phyloP scores from a whole-genome alignment of 2,329 filamentous ascomycete genomes.

The Scytalidium lignicola region DNA sequence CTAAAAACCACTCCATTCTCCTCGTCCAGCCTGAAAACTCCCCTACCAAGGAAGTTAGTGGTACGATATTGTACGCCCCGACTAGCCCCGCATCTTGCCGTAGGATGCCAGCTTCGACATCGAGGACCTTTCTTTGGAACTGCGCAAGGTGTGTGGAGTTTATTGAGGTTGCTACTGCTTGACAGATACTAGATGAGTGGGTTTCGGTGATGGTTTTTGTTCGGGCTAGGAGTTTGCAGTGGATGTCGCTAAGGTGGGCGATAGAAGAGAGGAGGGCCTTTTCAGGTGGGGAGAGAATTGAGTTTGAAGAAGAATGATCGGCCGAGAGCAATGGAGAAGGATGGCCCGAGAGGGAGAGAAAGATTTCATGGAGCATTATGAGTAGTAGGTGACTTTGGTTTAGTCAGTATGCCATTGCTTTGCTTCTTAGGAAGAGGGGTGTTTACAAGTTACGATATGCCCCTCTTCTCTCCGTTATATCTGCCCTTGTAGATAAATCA shows the following conservation, averaged over 20 bases:
- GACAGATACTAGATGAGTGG: conserved; percentile 78
- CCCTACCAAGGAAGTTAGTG: conserved; percentile 74
- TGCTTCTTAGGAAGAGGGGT: background rate
- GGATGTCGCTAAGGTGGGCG: conserved; percentile 71
- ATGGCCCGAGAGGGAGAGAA: conserved; percentile 92
- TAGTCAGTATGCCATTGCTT: background rate
- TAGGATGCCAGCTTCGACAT: conserved; percentile 76
- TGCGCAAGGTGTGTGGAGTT: conserved; percentile 67
- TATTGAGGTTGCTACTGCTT: conserved; percentile 78
- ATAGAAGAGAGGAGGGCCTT: conserved; percentile 73
- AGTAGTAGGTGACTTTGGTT: background rate
- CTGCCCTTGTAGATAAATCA: background rate
- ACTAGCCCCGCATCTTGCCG: conserved; percentile 72
- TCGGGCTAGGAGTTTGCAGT: conserved; percentile 65
- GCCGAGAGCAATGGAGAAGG: conserved; percentile 77
- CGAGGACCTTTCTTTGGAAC: conserved; percentile 79
- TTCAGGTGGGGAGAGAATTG: conserved; percentile 69
- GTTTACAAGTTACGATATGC: background rate
- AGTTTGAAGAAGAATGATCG: conserved; percentile 40
- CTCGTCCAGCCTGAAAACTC: conserved; percentile 87
- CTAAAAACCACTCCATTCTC: conserved; percentile 81
- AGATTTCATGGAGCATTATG: conserved; percentile 93
- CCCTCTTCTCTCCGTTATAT: background rate
- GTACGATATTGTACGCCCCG: conserved; percentile 89
- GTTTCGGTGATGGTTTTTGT: conserved; percentile 61